Evolutionary conservation across 164 flowering plant genomes (phyloP).

Genomic region (Stephania yunnanensis): DNA sequence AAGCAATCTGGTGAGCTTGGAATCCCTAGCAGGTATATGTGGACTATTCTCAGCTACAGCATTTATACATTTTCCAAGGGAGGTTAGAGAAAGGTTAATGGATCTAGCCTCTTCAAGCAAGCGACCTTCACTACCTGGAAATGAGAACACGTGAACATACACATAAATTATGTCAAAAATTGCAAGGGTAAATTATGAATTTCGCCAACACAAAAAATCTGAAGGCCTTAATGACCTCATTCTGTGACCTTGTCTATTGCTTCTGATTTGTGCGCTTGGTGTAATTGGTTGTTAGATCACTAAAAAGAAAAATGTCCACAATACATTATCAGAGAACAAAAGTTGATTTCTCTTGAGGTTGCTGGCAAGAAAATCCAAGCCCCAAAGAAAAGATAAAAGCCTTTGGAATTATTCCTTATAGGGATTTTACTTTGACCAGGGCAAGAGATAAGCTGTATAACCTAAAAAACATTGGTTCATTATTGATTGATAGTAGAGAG

Average conservation of each 20-base stretch:
- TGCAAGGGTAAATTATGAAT: neutral
- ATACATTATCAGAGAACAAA: neutral
- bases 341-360: neutral
- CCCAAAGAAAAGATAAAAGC: neutral
- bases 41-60: conserved; percentile 90
- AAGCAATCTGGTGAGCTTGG: conserved; percentile 86
- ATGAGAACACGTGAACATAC: conserved; percentile 15
- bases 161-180: neutral
- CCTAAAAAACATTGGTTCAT: neutral
- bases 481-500: neutral
- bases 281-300: neutral
- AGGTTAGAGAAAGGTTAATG: conserved; percentile 90
- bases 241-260: neutral
- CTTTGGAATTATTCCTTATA: neutral
- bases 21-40: conserved; percentile 85
- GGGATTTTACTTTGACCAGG: neutral
- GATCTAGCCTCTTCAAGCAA: conserved; percentile 85
- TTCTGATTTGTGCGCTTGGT: neutral
- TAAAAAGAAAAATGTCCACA: neutral
- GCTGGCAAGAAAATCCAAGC: neutral
- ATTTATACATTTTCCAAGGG: conserved; percentile 93
- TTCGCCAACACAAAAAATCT: neutral
- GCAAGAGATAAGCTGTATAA: neutral
- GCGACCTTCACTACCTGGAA: conserved; percentile 84
- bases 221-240: neutral